A percentile compares a stretch with the other conserved stretches of the same genome.
phyloP scores from a whole-genome alignment of 495 filamentous ascomycete genomes.

The Penicillium ucsense region DNA sequence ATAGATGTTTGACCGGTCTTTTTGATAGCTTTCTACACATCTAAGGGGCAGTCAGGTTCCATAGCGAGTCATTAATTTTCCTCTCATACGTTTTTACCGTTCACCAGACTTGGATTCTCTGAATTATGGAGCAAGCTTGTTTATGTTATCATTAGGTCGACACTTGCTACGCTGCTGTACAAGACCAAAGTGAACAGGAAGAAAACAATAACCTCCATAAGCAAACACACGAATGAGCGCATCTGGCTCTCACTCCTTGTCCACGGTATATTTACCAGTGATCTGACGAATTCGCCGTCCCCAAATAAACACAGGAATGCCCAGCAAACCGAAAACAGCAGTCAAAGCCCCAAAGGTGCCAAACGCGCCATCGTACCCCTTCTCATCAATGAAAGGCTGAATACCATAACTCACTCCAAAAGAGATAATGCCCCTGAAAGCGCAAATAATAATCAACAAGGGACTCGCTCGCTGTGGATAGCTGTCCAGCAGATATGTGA shows the following conservation, averaged over 20 bases:
- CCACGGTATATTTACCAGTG: slow-evolving; percentile 6
- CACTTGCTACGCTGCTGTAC: too few relatives aligned
- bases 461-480: slow-evolving; percentile 27
- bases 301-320: slow-evolving; percentile 21
- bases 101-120: too few relatives aligned
- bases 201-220: neutral
- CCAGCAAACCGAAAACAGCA: slow-evolving; percentile 13
- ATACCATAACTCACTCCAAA: slow-evolving; percentile 25
- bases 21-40: too few relatives aligned
- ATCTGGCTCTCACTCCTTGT: neutral
- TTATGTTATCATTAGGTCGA: too few relatives aligned
- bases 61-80: too few relatives aligned
- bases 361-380: slow-evolving; percentile 24
- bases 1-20: too few relatives aligned
- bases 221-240: neutral
- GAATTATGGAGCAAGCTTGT: too few relatives aligned
- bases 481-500: slow-evolving; percentile 29
- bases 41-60: too few relatives aligned
- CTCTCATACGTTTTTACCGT: too few relatives aligned
- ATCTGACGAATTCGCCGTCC: slow-evolving; percentile 18
- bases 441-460: slow-evolving; percentile 31
- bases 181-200: neutral
- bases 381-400: slow-evolving; percentile 13
- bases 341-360: slow-evolving; percentile 18
- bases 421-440: slow-evolving; percentile 30